Evolutionary conservation across 306 rosid genomes (phyloP).

Genomic region (Dicorynia guianensis): DNA sequence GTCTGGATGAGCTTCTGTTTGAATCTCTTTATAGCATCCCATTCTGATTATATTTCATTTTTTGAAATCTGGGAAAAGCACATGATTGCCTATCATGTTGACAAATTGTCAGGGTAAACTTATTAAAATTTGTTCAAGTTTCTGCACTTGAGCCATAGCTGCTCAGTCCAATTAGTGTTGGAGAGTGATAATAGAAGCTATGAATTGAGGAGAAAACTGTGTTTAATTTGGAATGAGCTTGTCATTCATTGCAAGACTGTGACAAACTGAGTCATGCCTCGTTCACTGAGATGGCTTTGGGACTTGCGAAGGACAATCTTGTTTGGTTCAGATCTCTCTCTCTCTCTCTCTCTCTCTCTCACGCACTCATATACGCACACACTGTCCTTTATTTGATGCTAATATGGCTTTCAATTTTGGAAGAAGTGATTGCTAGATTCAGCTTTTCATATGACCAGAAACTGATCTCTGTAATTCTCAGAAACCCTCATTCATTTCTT

Average conservation of each 20-base stretch:
- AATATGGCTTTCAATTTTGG: too few relatives aligned
- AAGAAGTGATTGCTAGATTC: neutral
- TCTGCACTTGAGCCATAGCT: neutral
- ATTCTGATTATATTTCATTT: neutral
- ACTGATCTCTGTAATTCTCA: too few relatives aligned
- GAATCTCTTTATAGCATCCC: conserved; percentile 3
- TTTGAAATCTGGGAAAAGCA: neutral
- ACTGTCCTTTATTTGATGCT: too few relatives aligned
- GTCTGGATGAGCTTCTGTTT: neutral
- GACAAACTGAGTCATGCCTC: neutral
- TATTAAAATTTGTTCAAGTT: neutral
- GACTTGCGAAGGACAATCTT: too few relatives aligned
- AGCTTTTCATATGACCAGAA: neutral
- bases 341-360: too few relatives aligned
- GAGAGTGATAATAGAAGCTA: neutral
- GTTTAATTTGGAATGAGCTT: neutral
- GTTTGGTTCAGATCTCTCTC: too few relatives aligned
- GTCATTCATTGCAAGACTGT: neutral
- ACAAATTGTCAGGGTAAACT: neutral
- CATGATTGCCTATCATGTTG: neutral
- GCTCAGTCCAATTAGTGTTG: neutral
- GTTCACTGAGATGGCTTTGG: too few relatives aligned
- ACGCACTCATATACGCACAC: too few relatives aligned
- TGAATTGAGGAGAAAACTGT: neutral
- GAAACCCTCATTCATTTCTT: too few relatives aligned